phyloP scores from a whole-genome alignment of 306 rosid species.

The apple (Malus domestica) region ASM211411v1 NC_041793.1:1111501-1112000 shows the following conservation, averaged over 20 bases:
- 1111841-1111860: no score
- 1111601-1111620: not conserved
- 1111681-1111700: conserved; percentile 52
- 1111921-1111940: not conserved
- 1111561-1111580: no score
- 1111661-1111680: conserved; percentile 76
- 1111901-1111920: not conserved
- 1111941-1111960: conserved; percentile 53
- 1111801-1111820: no score
- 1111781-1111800: no score
- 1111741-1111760: not conserved
- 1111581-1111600: no score
- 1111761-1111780: not conserved
- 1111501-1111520: no score
- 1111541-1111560: no score
- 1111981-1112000: conserved; percentile 51
- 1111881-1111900: no score
- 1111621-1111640: conserved; percentile 13
- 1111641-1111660: conserved; percentile 31
- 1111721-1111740: conserved; percentile 31
- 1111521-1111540: no score
- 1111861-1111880: no score
- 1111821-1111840: no score
- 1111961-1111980: conserved; percentile 44
- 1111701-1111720: conserved; percentile 45